A percentile compares a stretch with the other conserved stretches of the same genome.
Conservation (phyloP, 1,139 yeast species). For the Scheffersomyces quercinus region DNA sequence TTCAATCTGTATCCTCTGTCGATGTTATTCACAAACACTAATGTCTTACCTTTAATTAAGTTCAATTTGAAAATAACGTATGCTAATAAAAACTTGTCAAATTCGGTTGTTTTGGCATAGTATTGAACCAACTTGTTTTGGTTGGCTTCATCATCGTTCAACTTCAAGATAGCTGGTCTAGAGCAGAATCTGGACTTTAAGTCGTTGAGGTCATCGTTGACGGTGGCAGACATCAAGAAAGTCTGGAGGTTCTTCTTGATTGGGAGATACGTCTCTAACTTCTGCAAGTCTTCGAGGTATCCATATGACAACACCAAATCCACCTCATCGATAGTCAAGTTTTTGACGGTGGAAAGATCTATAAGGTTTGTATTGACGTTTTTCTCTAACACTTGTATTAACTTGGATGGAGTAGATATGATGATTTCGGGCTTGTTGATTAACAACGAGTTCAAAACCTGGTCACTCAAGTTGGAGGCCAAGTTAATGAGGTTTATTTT, state of each 20-base stretch:
- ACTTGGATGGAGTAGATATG: constrained; percentile 84
- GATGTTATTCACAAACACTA: constrained; percentile 88
- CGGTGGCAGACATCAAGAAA: constrained; percentile 94
- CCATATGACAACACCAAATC: constrained; percentile 91
- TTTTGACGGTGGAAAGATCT: constrained; percentile 56
- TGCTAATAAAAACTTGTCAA: constrained; percentile 86
- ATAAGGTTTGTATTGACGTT: constrained; percentile 39
- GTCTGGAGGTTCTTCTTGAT: constrained; percentile 79
- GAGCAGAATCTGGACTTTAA: constrained; percentile 80
- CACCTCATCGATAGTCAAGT: constrained; percentile 91
- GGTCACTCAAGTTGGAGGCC: constrained; percentile 70
- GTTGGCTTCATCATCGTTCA: constrained; percentile 61
- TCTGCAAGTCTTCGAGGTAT: constrained; percentile 77
- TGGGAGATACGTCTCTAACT: constrained; percentile 64
- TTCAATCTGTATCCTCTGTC: constrained; percentile 95
- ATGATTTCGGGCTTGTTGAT: constrained; percentile 77
- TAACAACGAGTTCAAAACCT: constrained; percentile 70
- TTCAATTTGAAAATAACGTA: constrained; percentile 90
- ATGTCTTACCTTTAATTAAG: constrained; percentile 86
- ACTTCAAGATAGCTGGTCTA: constrained; percentile 78
- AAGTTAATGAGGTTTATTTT: constrained; percentile 68
- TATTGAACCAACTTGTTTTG: constrained; percentile 75
- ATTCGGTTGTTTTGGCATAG: constrained; percentile 82
- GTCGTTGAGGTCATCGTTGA: constrained; percentile 80
- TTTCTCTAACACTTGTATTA: constrained; percentile 59